Evolutionary conservation across 192 early-diverging fungal genomes (phyloP).

Genomic region (Funneliformis mosseae): DNA sequence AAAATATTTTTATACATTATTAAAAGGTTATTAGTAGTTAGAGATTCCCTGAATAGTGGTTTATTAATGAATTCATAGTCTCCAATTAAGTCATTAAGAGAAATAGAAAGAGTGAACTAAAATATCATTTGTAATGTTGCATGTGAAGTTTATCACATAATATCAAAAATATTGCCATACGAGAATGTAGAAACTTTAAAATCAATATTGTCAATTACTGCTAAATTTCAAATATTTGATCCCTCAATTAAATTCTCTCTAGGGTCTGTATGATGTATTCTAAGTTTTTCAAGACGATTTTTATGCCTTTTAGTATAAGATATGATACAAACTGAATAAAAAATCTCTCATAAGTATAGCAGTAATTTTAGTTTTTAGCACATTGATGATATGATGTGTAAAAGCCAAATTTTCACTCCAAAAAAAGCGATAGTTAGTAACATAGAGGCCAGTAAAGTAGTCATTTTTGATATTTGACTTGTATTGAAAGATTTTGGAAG

Average conservation of each 20-base stretch:
- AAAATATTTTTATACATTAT: conserved; percentile 8
- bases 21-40: background rate
- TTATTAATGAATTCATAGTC: background rate
- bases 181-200: conserved; percentile 20
- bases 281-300: conserved; percentile 1
- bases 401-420: background rate
- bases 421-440: background rate
- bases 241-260: conserved; percentile 12
- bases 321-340: background rate
- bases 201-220: conserved; percentile 7
- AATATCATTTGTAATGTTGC: conserved; percentile 6
- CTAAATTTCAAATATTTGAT: conserved; percentile 5
- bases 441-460: background rate
- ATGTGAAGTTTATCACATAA: conserved; percentile 8
- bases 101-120: background rate
- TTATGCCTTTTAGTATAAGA: conserved; percentile 16
- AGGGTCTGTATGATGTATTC: background rate
- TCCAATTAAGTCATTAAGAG: background rate
- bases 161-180: conserved; percentile 10
- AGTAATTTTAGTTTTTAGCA: conserved; percentile 8
- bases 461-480: background rate
- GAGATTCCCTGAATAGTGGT: conserved; percentile 9
- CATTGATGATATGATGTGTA: conserved; percentile 1
- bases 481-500: background rate
- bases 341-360: conserved; percentile 7